phyloP scores from a whole-genome alignment of 2,329 filamentous ascomycete species.

The Fusarium aywerte region DNA sequence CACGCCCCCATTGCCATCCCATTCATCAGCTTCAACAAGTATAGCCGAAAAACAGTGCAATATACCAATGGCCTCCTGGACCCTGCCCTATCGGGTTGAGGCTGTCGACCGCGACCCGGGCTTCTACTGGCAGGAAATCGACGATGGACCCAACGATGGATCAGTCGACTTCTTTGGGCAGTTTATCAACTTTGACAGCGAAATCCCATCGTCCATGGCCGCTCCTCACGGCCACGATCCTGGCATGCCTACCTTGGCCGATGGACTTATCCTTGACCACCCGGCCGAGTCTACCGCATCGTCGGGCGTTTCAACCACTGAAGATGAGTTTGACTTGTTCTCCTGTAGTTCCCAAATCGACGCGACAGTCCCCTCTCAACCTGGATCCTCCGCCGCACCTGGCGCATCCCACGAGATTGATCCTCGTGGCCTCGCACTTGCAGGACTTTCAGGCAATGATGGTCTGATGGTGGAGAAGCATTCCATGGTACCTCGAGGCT shows the following conservation, averaged over 20 bases:
- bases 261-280: slow-evolving; percentile 47
- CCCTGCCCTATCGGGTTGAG: slow-evolving; percentile 50
- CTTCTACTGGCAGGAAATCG: slow-evolving; percentile 52
- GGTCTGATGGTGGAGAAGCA: slow-evolving; percentile 34
- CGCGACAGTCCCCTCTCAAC: slow-evolving; percentile 40
- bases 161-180: slow-evolving; percentile 52
- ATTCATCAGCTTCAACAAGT: slow-evolving; percentile 16
- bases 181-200: slow-evolving; percentile 53
- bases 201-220: slow-evolving; percentile 39
- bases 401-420: slow-evolving; percentile 46
- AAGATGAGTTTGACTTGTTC: slow-evolving; percentile 53
- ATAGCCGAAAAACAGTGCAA: slow-evolving; percentile 14
- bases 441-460: slow-evolving; percentile 26
- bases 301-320: slow-evolving; percentile 50
- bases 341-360: slow-evolving; percentile 50
- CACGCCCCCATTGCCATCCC: slow-evolving; percentile 20
- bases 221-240: slow-evolving; percentile 37
- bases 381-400: slow-evolving; percentile 24
- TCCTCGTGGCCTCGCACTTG: slow-evolving; percentile 45
- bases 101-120: slow-evolving; percentile 50
- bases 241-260: slow-evolving; percentile 42
- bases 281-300: slow-evolving; percentile 50
- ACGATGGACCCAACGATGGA: slow-evolving; percentile 46
- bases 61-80: slow-evolving; percentile 52
- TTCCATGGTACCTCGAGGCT: slow-evolving; percentile 48